These are phyloP conservation scores for Xylariaceae sp. DNA, from an alignment of 2,329 filamentous ascomycete species.

Conservation along the genomic window DNA sequence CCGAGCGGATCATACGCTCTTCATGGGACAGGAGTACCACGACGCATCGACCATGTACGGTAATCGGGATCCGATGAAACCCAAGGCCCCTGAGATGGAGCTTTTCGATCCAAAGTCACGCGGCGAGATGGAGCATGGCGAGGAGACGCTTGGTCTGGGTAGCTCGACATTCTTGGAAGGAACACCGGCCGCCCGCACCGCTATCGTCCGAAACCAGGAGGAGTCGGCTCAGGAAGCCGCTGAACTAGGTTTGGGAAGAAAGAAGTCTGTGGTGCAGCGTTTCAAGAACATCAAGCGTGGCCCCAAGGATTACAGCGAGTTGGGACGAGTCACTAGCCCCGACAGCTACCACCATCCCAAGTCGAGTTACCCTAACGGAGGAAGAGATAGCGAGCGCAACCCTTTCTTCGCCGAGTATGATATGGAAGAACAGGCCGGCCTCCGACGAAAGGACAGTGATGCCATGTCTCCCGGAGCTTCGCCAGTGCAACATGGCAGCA, in stretches of 20 bases:
- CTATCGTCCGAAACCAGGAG: conserved; percentile 69
- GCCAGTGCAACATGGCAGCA: conserved; percentile 40
- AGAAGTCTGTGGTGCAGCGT: conserved; percentile 91
- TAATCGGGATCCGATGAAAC: conserved; percentile 19
- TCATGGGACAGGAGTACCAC: conserved; percentile 73
- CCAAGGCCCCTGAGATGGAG: conserved; percentile 39
- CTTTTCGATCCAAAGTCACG: conserved; percentile 65
- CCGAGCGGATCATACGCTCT: conserved; percentile 77
- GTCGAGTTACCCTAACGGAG: conserved; percentile 34
- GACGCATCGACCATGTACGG: conserved; percentile 80
- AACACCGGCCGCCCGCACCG: conserved; percentile 75
- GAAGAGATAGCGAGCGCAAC: conserved; percentile 52
- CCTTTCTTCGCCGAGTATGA: conserved; percentile 80
- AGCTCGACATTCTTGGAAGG: conserved; percentile 96
- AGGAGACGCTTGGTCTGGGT: conserved; percentile 76
- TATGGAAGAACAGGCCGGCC: conserved; percentile 48
- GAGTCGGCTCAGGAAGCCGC: conserved; percentile 56
- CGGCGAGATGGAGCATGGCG: conserved; percentile 72
- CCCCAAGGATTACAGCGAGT: conserved; percentile 55
- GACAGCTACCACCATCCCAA: conserved; percentile 42
- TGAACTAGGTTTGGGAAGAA: conserved; percentile 65
- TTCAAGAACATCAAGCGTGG: conserved; percentile 74
- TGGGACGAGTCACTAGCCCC: conserved; percentile 54
- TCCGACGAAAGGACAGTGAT: conserved; percentile 36
- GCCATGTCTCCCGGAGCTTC: conserved; percentile 46